Evolutionary conservation across 352 stramenopile genomes (phyloP).

Genomic region (Peronospora farinosa): DNA sequence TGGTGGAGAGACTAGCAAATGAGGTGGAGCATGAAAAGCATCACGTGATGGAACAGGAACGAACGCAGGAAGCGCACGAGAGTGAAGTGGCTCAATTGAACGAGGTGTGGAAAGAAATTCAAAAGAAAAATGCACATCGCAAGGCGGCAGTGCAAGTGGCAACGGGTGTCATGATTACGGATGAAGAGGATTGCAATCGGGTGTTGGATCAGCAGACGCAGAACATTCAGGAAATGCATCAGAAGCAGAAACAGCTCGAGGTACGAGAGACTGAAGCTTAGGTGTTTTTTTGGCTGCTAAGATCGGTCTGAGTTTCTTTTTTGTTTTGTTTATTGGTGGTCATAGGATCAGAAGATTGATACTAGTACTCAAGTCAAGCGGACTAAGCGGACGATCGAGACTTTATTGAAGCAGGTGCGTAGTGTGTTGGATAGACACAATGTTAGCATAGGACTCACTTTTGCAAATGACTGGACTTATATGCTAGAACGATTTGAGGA

Average conservation of each 20-base stretch:
- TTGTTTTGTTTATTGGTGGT: not conserved
- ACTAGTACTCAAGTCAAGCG: slow-evolving; percentile 61
- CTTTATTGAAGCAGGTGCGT: slow-evolving; percentile 48
- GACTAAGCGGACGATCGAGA: slow-evolving; percentile 47
- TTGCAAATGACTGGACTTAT: slow-evolving; percentile 1
- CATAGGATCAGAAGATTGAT: slow-evolving; percentile 65
- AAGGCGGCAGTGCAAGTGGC: slow-evolving; percentile 68
- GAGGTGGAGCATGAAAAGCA: slow-evolving; percentile 52
- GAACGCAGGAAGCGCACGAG: slow-evolving; percentile 33
- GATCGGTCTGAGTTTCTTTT: not conserved
- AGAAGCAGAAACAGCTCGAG: slow-evolving; percentile 61
- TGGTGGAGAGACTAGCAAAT: slow-evolving; percentile 35
- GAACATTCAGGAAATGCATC: slow-evolving; percentile 62
- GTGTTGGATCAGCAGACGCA: slow-evolving; percentile 69
- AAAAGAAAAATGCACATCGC: slow-evolving; percentile 63
- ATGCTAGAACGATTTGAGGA: slow-evolving; percentile 52
- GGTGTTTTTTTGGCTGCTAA: not conserved
- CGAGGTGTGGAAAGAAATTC: slow-evolving; percentile 58
- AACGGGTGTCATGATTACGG: slow-evolving; percentile 64
- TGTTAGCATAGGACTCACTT: slow-evolving; percentile 1
- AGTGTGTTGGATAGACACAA: slow-evolving; percentile 2
- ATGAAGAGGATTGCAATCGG: slow-evolving; percentile 70
- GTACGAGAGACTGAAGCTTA: slow-evolving; percentile 9
- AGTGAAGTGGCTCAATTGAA: slow-evolving; percentile 47
- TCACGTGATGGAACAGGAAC: slow-evolving; percentile 39